These are phyloP conservation scores for Lathyrus aphaca DNA, from an alignment of 306 rosid genomes.

Conservation along the genomic window DNA sequence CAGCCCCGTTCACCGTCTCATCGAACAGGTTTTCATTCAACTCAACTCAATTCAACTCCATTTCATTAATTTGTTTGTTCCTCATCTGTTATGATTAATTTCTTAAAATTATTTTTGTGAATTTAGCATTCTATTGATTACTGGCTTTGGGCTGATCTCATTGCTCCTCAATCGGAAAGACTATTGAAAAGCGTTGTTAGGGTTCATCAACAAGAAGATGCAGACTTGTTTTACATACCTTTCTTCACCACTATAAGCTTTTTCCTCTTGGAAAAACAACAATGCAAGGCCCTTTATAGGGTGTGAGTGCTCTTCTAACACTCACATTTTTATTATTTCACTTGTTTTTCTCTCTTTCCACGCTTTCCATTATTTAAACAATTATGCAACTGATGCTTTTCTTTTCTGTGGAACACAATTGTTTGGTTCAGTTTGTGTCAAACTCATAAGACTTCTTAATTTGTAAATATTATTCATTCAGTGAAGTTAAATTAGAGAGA, in stretches of 20 bases:
- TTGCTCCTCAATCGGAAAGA: conserved; percentile 77
- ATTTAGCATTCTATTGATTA: conserved; percentile 88
- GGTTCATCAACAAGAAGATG: conserved; percentile 79
- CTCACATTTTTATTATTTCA: too few relatives aligned
- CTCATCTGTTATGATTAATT: background rate
- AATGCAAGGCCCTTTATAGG: conserved; percentile 99
- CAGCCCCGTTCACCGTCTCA: conserved; percentile 92
- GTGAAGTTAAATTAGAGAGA: background rate
- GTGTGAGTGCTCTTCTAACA: conserved; percentile 86
- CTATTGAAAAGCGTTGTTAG: conserved; percentile 68
- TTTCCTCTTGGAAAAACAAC: conserved; percentile 90
- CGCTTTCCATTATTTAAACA: background rate
- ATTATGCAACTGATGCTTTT: background rate
- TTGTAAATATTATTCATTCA: background rate
- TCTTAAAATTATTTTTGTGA: background rate
- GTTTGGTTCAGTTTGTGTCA: background rate
- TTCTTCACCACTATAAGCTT: conserved; percentile 96
- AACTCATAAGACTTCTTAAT: background rate
- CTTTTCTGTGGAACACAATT: background rate
- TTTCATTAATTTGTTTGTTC: background rate
- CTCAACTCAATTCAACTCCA: background rate
- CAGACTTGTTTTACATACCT: conserved; percentile 89
- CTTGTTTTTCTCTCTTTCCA: too few relatives aligned
- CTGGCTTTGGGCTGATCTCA: conserved; percentile 95
- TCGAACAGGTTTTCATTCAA: conserved; percentile 67